These are phyloP conservation scores for Xylaria sp. DNA, from an alignment of 2,329 filamentous ascomycete genomes.

Conservation along the genomic window DNA sequence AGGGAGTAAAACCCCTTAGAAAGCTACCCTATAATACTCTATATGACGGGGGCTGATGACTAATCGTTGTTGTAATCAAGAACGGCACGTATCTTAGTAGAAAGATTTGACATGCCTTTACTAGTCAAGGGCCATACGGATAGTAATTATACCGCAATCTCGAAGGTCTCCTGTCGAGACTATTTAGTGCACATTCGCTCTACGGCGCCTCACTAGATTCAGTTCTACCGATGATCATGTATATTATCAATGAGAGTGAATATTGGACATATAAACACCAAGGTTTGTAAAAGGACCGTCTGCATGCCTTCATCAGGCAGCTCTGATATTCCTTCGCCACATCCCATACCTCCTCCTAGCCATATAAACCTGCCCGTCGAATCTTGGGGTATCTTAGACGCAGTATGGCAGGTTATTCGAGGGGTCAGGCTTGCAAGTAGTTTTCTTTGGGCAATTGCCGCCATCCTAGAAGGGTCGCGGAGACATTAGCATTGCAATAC, in stretches of 20 bases:
- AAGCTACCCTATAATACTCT: no score
- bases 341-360: not conserved
- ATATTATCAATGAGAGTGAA: conserved; percentile 18
- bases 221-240: not conserved
- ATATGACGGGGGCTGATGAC: no score
- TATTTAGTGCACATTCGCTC: not conserved
- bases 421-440: conserved; percentile 35
- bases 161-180: not conserved
- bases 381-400: conserved; percentile 19
- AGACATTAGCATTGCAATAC: not conserved
- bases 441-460: conserved; percentile 33
- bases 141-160: no score
- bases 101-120: no score
- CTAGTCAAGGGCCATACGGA: no score
- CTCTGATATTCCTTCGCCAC: not conserved
- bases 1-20: not conserved
- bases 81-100: no score
- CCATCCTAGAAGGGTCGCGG: no score
- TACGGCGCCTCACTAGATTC: not conserved
- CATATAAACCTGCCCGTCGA: not conserved
- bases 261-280: not conserved
- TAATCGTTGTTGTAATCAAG: no score
- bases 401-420: conserved; percentile 42
- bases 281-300: not conserved
- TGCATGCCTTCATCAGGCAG: not conserved